These are phyloP conservation scores for Dendrobium huoshanense DNA, from an alignment of 106 monocot genomes.

Conservation along the genomic window DNA sequence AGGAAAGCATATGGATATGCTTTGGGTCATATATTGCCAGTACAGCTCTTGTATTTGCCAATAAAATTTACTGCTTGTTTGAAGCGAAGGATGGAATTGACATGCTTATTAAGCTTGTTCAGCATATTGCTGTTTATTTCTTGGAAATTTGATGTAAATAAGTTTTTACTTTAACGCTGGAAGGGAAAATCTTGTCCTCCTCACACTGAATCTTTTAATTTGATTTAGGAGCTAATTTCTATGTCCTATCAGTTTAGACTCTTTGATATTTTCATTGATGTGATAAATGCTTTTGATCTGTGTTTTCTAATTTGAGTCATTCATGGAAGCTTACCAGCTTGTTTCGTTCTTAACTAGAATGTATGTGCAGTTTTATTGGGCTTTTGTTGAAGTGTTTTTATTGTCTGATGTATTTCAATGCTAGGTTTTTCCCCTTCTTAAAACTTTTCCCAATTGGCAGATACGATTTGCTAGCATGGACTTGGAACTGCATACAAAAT, in stretches of 20 bases:
- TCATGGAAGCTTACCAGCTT: neutral
- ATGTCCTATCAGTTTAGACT: neutral
- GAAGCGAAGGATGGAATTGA: no score
- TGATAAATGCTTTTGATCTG: neutral
- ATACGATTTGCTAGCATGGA: slow-evolving; percentile 80
- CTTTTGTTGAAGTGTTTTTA: neutral
- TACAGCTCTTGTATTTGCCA: no score
- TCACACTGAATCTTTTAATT: neutral
- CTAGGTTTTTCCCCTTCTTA: no score
- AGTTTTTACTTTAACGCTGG: neutral
- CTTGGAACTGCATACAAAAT: slow-evolving; percentile 87
- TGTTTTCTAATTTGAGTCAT: neutral
- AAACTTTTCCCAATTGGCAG: slow-evolving; percentile 28
- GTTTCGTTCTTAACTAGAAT: neutral
- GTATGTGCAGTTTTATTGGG: neutral
- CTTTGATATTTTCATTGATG: neutral
- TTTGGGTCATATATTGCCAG: no score
- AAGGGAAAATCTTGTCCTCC: neutral
- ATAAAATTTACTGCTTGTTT: no score
- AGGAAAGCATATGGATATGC: no score
- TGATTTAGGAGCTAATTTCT: neutral
- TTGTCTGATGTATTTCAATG: neutral
- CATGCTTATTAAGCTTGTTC: no score
- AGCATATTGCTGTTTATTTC: neutral
- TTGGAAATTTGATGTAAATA: neutral